Percentiles rank a stretch among this genome's conserved stretches.
Evolutionary conservation across 805 yeast genomes (phyloP).

Genomic region (Ogataea methanolica): DNA sequence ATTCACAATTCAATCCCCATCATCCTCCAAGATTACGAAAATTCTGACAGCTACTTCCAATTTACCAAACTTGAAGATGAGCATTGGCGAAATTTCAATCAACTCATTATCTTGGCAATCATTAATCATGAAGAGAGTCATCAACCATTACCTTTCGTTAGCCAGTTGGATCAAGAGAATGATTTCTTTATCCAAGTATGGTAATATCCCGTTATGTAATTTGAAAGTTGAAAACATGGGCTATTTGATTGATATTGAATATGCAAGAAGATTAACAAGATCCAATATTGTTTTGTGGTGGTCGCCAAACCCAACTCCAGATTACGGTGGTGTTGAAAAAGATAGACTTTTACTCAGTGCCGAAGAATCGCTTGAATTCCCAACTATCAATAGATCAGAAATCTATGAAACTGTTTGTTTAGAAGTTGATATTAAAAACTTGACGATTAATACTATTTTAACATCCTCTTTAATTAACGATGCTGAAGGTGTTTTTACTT

Average conservation of each 20-base stretch:
- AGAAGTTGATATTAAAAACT: constrained; percentile 73
- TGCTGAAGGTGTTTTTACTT: constrained; percentile 79
- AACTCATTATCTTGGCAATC: constrained; percentile 85
- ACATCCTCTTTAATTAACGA: constrained; percentile 81
- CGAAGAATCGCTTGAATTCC: constrained; percentile 60
- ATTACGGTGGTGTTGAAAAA: constrained; percentile 75
- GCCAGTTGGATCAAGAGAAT: constrained; percentile 70
- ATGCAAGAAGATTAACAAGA: constrained; percentile 69
- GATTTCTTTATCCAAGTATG: constrained; percentile 60
- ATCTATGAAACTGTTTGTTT: constrained; percentile 72
- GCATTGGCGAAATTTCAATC: constrained; percentile 50
- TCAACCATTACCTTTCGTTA: constrained; percentile 67
- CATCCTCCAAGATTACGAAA: constrained; percentile 40
- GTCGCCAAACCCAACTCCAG: constrained; percentile 78
- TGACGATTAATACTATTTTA: constrained; percentile 80
- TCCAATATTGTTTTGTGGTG: constrained; percentile 85
- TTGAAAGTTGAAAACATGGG: constrained; percentile 72
- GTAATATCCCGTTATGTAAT: constrained; percentile 85
- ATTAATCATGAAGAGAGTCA: constrained; percentile 55
- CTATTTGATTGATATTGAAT: constrained; percentile 77
- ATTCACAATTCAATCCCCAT: constrained; percentile 72
- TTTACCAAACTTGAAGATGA: constrained; percentile 62
- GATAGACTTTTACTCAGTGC: constrained; percentile 42
- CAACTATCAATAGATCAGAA: constrained; percentile 72
- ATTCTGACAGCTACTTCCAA: constrained; percentile 44